Conservation (phyloP, 2,329 filamentous ascomycete species). For the Cadophora gregata region DNA sequence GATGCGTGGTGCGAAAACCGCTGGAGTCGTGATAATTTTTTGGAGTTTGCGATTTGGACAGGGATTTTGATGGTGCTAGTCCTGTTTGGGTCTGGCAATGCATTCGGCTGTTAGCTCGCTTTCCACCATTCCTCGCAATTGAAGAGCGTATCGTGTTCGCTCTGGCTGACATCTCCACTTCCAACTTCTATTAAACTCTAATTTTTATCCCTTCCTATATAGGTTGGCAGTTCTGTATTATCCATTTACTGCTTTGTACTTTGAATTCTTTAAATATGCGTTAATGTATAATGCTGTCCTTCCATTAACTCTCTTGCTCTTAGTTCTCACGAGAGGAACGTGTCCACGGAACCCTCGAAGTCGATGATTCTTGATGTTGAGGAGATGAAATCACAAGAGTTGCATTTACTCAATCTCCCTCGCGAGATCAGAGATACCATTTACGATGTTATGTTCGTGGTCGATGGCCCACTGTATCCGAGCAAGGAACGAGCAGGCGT, state of each 20-base stretch:
- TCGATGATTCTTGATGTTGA: constrained; percentile 19
- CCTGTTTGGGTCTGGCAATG: background rate
- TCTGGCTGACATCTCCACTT: constrained; percentile 3
- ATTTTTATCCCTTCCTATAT: background rate
- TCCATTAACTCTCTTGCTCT: background rate
- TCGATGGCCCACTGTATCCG: constrained; percentile 27
- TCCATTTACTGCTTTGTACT: background rate
- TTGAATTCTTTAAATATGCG: background rate
- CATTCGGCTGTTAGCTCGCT: constrained; percentile 1
- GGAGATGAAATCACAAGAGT: background rate
- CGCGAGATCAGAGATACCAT: constrained; percentile 34
- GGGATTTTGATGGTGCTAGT: background rate
- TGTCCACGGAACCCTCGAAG: background rate
- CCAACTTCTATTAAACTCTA: constrained; percentile 13
- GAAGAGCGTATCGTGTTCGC: background rate
- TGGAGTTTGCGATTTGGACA: constrained; percentile 8
- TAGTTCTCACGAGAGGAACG: background rate
- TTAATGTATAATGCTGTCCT: background rate
- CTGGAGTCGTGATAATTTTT: constrained; percentile 18
- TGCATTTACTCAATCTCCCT: constrained; percentile 24
- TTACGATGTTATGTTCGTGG: constrained; percentile 28
- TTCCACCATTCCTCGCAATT: too few relatives aligned
- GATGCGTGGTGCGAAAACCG: background rate
- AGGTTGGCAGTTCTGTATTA: background rate
- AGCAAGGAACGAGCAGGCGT: constrained; percentile 27